Evolutionary conservation across 495 filamentous ascomycete species (phyloP).

Genomic region (Hypomontagnella monticulosa): DNA sequence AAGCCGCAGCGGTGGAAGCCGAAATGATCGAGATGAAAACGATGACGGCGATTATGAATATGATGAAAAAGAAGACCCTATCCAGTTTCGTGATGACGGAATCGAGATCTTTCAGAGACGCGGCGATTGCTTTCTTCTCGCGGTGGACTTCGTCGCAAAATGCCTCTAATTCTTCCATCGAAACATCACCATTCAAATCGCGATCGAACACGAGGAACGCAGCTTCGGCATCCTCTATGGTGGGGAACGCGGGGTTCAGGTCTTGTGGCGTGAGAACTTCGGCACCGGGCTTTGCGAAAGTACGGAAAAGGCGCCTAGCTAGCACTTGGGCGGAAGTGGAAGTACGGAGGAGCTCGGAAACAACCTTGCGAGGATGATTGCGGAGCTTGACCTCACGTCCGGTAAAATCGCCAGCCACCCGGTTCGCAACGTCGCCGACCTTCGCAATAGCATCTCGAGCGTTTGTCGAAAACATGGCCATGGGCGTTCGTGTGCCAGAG

Average conservation of each 20-base stretch:
- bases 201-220: conserved; percentile 96
- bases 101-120: conserved; percentile 92
- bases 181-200: conserved; percentile 96
- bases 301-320: conserved; percentile 91
- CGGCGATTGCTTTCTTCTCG: conserved; percentile 94
- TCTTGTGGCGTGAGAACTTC: conserved; percentile 82
- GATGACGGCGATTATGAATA: conserved; percentile 77
- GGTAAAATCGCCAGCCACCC: conserved; percentile 94
- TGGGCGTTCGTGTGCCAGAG: conserved; percentile 75
- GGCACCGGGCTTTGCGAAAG: conserved; percentile 77
- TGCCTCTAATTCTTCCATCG: conserved; percentile 92
- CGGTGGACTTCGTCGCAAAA: conserved; percentile 94
- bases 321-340: conserved; percentile 84
- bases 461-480: conserved; percentile 72
- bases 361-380: conserved; percentile 85
- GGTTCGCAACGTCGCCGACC: conserved; percentile 87
- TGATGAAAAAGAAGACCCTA: conserved; percentile 86
- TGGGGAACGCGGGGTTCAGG: conserved; percentile 81
- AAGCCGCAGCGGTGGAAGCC: conserved; percentile 80
- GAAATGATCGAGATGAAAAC: conserved; percentile 92
- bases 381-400: conserved; percentile 77
- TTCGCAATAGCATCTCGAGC: conserved; percentile 78
- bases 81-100: conserved; percentile 94
- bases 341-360: conserved; percentile 76
- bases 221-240: conserved; percentile 86